These are phyloP conservation scores for Dalbergia cochinchinensis DNA, from an alignment of 306 rosid genomes.

Conservation along the genomic window DNA sequence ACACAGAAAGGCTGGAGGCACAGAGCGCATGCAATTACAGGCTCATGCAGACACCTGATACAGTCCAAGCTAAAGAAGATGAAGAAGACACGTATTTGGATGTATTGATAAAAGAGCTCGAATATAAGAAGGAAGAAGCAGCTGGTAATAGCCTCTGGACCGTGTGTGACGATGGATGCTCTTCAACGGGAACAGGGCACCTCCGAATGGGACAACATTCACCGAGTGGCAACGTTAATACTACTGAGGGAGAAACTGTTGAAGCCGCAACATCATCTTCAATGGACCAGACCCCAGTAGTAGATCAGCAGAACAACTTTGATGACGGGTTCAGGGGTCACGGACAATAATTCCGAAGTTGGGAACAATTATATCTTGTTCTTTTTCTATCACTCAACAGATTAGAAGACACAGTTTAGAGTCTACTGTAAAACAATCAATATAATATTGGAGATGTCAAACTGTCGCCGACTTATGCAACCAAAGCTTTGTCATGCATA, in stretches of 20 bases:
- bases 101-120: conserved; percentile 33
- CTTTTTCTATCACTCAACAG: neutral
- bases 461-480: neutral
- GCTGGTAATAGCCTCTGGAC: conserved; percentile 28
- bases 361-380: neutral
- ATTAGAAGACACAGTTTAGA: neutral
- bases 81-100: conserved; percentile 43
- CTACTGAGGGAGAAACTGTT: neutral
- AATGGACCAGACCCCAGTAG: neutral
- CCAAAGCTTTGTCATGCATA: no score
- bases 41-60: neutral
- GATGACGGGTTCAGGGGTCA: conserved; percentile 32
- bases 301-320: neutral
- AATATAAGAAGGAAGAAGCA: conserved; percentile 28
- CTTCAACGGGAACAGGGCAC: neutral
- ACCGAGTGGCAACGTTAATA: neutral
- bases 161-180: neutral
- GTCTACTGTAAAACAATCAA: neutral
- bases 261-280: neutral
- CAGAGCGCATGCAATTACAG: neutral
- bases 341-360: conserved; percentile 40
- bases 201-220: neutral
- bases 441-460: neutral
- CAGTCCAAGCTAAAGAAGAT: conserved; percentile 24
- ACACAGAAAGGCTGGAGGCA: neutral